Evolutionary conservation across 306 rosid genomes (phyloP).

Genomic region (Casuarina glauca): DNA sequence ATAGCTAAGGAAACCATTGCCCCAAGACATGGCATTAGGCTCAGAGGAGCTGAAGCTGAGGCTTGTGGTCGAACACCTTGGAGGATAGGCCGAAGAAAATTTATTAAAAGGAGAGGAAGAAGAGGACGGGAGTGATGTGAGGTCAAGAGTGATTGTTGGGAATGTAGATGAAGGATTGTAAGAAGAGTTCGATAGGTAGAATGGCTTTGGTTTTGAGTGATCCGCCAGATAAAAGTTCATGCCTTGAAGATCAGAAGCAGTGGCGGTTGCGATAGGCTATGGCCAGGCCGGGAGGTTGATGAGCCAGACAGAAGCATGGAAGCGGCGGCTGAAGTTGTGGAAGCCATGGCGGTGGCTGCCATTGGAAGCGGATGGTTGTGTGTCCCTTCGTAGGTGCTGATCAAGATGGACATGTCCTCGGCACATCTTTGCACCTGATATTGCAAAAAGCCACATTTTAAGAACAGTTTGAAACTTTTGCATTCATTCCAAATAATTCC

Average conservation of each 20-base stretch:
- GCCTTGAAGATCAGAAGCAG: conserved; percentile 47
- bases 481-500: too few species aligned
- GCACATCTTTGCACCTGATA: conserved; percentile 88
- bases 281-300: conserved; percentile 38
- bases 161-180: conserved; percentile 50
- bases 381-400: conserved; percentile 89
- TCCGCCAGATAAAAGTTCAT: conserved; percentile 57
- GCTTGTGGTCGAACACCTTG: conserved; percentile 48
- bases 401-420: conserved; percentile 77
- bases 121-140: conserved; percentile 60
- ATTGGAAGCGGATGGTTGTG: conserved; percentile 90
- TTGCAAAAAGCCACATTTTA: neutral
- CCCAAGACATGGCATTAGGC: conserved; percentile 52
- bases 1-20: conserved; percentile 45
- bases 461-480: too few species aligned
- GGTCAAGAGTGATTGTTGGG: conserved; percentile 91
- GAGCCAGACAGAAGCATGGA: conserved; percentile 85
- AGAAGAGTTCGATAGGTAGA: conserved; percentile 64
- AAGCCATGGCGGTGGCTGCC: conserved; percentile 92
- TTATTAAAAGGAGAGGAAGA: conserved; percentile 53
- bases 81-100: conserved; percentile 40
- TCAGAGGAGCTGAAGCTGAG: conserved; percentile 61
- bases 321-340: conserved; percentile 93
- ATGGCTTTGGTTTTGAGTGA: conserved; percentile 48
- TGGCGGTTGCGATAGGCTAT: conserved; percentile 20